Evolutionary conservation across 352 stramenopile species (phyloP), one percentile per base, ranked within the genome.

Genomic region (Phytophthora uliginosa): DNA sequence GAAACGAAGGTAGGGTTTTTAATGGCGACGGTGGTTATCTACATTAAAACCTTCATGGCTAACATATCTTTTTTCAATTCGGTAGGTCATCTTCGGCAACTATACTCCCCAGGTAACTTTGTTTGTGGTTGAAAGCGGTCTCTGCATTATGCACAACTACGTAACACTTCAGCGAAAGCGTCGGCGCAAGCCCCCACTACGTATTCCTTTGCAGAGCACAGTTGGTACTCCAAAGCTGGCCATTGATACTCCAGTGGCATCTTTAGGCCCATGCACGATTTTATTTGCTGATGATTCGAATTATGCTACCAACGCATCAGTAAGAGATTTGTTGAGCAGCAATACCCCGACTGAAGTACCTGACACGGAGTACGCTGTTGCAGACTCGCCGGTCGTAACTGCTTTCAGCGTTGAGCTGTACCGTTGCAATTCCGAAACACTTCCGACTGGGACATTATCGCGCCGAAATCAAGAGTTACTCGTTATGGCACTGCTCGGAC

Each of bases 111-210:
- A 53, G 7, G 76, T 73, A 4, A 75, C 58, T 7, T 63, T 86
- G 1, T 72, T 86, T 36, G 59, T 90, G 4, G 73, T 90, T 31
- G 63, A 82, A 55, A 81, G 71, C 13, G 80, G 80, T 8, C 47
- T 60, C 20, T 83, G 80, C n/a, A 62, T 90, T 38, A 76, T 88
- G 7, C 82, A 88, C 28, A 77, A 86, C 28, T 59, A 55, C 12
- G 71, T 89, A n/a, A 68, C 59, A 22, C 58, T 89, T 18, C 72
- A 85, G 51, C 66, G 34, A 40, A 70, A 59, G 31, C 42, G 15
- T 10, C 40, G 55, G 26, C 20, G 40, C 3, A 40, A 63, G 7
- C 5, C 28, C 22, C 1, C 20, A 28, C 47, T 62, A 9, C 55
- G 26, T 10, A 13, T 42, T 31, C 48, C 45, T 18, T 24, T 51